These are phyloP conservation scores for Euryodendron excelsum DNA, from an alignment of 148 eudicot genomes.

Conservation along the genomic window DNA sequence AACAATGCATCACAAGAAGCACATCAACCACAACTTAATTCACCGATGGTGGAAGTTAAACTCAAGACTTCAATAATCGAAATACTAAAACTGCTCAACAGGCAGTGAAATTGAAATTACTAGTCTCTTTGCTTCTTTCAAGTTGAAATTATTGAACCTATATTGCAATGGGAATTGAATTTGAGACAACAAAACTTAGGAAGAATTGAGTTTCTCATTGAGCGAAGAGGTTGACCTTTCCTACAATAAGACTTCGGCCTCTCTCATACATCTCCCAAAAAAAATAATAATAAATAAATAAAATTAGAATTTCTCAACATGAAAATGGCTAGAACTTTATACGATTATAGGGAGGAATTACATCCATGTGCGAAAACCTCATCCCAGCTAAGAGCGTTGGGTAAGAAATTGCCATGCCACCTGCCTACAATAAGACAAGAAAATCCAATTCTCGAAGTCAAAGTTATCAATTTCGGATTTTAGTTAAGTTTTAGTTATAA, in stretches of 20 bases:
- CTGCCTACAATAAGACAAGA: neutral
- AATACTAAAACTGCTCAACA: too few relatives aligned
- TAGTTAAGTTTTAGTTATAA: neutral
- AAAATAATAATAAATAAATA: too few relatives aligned
- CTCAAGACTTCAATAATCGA: neutral
- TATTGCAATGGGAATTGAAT: neutral
- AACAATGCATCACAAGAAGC: too few relatives aligned
- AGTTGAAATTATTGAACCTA: neutral
- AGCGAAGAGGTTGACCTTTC: too few relatives aligned
- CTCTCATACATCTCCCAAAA: too few relatives aligned
- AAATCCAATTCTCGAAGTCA: neutral
- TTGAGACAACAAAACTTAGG: neutral
- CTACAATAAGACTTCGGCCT: too few relatives aligned
- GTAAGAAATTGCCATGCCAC: neutral
- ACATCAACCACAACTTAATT: too few relatives aligned
- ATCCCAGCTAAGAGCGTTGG: neutral
- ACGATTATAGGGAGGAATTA: too few relatives aligned
- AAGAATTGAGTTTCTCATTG: neutral
- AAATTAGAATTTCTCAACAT: too few relatives aligned
- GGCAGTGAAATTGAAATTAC: too few relatives aligned
- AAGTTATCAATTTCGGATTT: too few relatives aligned
- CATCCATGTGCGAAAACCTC: constrained; percentile 3
- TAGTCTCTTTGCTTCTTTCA: too few relatives aligned
- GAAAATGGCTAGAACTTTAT: neutral
- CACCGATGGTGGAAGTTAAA: neutral